Conservation (phyloP, 495 filamentous ascomycete genomes). For the Ramalina peruviana region DNA sequence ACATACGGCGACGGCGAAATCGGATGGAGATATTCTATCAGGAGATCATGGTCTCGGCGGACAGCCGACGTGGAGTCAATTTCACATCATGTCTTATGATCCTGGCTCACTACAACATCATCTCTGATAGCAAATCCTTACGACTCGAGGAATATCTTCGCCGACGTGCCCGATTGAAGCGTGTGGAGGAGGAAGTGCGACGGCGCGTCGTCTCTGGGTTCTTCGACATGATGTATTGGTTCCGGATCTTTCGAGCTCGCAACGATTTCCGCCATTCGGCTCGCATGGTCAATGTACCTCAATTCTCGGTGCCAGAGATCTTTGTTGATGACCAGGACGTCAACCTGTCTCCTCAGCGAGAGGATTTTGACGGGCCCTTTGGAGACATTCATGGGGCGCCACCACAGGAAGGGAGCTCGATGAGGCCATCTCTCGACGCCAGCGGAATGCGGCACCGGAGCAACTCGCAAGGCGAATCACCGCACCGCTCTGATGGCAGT, state of each 20-base stretch:
- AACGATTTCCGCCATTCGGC: constrained; percentile 52
- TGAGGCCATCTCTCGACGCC: constrained; percentile 19
- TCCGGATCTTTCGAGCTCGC: constrained; percentile 61
- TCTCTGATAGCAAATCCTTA: constrained; percentile 91
- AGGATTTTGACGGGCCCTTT: constrained; percentile 1
- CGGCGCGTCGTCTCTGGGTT: constrained; percentile 83
- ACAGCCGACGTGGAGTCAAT: constrained; percentile 72
- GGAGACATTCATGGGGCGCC: constrained; percentile 3
- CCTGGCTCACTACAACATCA: constrained; percentile 96
- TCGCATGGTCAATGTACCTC: constrained; percentile 63
- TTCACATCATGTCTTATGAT: constrained; percentile 96
- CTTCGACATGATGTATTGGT: constrained; percentile 91
- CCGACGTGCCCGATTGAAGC: constrained; percentile 75
- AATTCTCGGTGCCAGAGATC: constrained; percentile 81
- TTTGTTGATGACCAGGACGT: constrained; percentile 61
- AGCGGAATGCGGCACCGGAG: constrained; percentile 12
- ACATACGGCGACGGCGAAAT: constrained; percentile 56
- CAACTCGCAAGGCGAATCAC: constrained; percentile 10
- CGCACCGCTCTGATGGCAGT: constrained; percentile 26
- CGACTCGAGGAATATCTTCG: constrained; percentile 89
- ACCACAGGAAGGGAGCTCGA: constrained; percentile 4
- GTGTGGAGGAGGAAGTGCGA: constrained; percentile 91
- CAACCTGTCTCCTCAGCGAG: constrained; percentile 18
- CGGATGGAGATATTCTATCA: constrained; percentile 89
- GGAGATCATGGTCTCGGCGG: constrained; percentile 87